Percentiles rank a stretch among this genome's conserved stretches.
phyloP scores from a whole-genome alignment of 495 filamentous ascomycete species.

The Amphirosellinia nigrospora region DNA sequence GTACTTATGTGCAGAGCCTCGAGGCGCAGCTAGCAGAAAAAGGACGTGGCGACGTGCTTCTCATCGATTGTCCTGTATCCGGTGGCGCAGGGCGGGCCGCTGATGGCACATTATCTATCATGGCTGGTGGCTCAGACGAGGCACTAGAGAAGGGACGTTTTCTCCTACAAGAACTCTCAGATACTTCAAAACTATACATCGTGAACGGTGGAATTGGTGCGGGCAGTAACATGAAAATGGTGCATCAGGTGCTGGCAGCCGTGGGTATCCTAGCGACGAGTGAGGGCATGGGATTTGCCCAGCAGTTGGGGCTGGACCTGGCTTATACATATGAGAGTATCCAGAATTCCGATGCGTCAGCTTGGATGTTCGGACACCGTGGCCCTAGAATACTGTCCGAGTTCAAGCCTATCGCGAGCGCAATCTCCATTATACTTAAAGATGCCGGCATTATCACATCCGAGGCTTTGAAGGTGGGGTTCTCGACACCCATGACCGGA shows the following conservation, averaged over 20 bases:
- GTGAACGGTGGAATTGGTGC: constrained; percentile 75
- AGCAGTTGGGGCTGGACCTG: constrained; percentile 69
- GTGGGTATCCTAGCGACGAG: constrained; percentile 75
- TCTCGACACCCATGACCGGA: constrained; percentile 73
- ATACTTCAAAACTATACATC: constrained; percentile 69
- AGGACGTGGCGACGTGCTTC: constrained; percentile 66
- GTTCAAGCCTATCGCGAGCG: constrained; percentile 71
- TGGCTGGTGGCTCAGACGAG: constrained; percentile 68
- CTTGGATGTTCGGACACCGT: constrained; percentile 85
- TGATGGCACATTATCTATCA: constrained; percentile 79
- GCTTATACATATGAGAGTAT: constrained; percentile 61
- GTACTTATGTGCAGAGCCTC: constrained; percentile 68
- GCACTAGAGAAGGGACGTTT: constrained; percentile 64
- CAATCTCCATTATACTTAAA: constrained; percentile 79
- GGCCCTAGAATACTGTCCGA: constrained; percentile 70
- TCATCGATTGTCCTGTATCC: constrained; percentile 79
- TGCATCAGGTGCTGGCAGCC: constrained; percentile 81
- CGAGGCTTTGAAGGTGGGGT: constrained; percentile 63
- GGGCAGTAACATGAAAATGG: constrained; percentile 89
- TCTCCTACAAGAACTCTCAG: constrained; percentile 67
- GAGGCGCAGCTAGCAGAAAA: constrained; percentile 56
- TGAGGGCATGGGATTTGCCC: constrained; percentile 77
- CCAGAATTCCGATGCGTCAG: constrained; percentile 64
- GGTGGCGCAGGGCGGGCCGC: constrained; percentile 78
- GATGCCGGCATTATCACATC: constrained; percentile 81